Evolutionary conservation across 805 yeast genomes (phyloP).

Genomic region (Saturnispora ahearnii): DNA sequence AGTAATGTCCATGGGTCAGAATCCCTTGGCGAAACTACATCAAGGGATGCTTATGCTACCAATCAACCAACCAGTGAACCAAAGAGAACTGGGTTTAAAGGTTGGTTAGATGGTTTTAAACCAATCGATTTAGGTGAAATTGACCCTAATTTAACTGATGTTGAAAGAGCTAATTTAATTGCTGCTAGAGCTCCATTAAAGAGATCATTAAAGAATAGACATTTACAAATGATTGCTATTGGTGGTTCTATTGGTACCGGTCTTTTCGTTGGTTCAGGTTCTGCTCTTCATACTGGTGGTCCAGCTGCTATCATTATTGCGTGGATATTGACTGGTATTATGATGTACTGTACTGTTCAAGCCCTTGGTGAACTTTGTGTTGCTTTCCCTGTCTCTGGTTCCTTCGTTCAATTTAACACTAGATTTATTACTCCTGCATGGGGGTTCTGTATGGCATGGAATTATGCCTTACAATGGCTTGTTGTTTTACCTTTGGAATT

Average conservation of each 20-base stretch:
- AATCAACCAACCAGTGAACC: background rate
- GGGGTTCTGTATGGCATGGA: constrained; percentile 57
- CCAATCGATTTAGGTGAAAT: constrained; percentile 28
- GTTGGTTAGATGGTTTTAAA: constrained; percentile 26
- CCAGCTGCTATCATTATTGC: constrained; percentile 65
- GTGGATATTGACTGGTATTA: constrained; percentile 48
- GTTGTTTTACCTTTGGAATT: constrained; percentile 46
- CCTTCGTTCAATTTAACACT: constrained; percentile 51
- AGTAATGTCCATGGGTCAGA: constrained; percentile 12
- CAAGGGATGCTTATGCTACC: constrained; percentile 5
- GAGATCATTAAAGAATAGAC: constrained; percentile 51
- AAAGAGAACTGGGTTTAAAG: constrained; percentile 6
- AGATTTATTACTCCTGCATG: constrained; percentile 50
- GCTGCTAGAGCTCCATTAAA: constrained; percentile 43
- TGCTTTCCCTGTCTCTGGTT: constrained; percentile 56
- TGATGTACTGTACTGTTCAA: constrained; percentile 56
- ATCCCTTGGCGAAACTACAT: constrained; percentile 11
- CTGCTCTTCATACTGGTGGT: constrained; percentile 54
- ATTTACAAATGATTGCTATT: constrained; percentile 71
- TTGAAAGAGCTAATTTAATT: constrained; percentile 38
- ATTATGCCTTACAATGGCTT: constrained; percentile 48
- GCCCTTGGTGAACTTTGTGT: constrained; percentile 58
- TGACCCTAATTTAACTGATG: constrained; percentile 36
- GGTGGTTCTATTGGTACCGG: constrained; percentile 86
- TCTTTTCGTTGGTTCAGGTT: constrained; percentile 65